Percentiles rank a stretch among this genome's conserved stretches.
phyloP scores from a whole-genome alignment of 768 basidiomycete species.

The Tricholoma sp. region DNA sequence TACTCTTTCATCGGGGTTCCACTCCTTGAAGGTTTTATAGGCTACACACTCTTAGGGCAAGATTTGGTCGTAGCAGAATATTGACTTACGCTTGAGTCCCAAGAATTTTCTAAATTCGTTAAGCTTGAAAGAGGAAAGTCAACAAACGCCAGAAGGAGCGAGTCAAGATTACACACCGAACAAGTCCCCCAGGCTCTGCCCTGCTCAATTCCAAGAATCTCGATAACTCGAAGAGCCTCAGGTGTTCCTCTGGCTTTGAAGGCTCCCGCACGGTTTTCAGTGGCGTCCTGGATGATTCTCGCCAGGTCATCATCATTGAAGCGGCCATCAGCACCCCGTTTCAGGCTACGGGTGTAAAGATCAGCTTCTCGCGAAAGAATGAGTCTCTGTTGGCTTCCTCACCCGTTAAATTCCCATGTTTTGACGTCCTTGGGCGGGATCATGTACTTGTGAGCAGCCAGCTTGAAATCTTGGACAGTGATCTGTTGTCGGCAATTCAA shows the following conservation, averaged over 20 bases:
- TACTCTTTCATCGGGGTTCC: constrained; percentile 61
- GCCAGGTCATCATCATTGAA: constrained; percentile 66
- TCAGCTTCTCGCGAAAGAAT: background rate
- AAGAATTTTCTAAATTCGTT: constrained; percentile 73
- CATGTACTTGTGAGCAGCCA: constrained; percentile 25
- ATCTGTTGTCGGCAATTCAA: constrained; percentile 18
- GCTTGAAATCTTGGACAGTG: constrained; percentile 33
- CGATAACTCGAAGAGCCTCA: constrained; percentile 57
- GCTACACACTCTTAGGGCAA: constrained; percentile 30
- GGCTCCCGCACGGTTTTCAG: constrained; percentile 51
- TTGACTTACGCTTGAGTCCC: constrained; percentile 54
- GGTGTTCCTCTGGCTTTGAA: constrained; percentile 71
- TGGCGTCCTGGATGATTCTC: constrained; percentile 55
- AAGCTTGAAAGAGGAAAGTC: constrained; percentile 29
- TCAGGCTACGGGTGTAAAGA: constrained; percentile 31
- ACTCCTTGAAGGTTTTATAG: constrained; percentile 60
- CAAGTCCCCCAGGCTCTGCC: constrained; percentile 67
- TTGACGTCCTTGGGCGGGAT: constrained; percentile 29
- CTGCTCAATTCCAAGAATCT: constrained; percentile 65
- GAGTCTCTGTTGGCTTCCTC: constrained; percentile 8
- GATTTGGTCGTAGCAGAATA: background rate
- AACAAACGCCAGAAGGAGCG: background rate
- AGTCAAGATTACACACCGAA: constrained; percentile 40
- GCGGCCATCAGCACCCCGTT: constrained; percentile 42
- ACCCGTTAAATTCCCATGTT: constrained; percentile 56